Evolutionary conservation across 441 rosid species (phyloP), one percentile per base, ranked within the genome.

Genomic region (Brassica balearica): DNA sequence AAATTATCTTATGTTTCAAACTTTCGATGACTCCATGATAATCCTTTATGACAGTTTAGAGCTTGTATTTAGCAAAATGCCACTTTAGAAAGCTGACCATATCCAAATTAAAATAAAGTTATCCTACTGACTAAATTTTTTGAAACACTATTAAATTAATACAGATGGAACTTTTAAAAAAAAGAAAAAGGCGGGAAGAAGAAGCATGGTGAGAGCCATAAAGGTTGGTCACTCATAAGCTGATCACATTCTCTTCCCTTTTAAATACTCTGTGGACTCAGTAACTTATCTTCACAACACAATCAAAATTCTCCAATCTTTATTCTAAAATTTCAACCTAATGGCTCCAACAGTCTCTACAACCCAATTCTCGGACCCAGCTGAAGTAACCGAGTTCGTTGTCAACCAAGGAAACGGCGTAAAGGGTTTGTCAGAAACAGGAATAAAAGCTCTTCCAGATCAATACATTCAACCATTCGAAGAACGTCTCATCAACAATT

Each of bases 311-410:
- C 43, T 10, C 0, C 43, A 69, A 41, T 41, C 61, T 73, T 59
- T 60, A 15, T 6, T 15, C 25, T 8, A 10, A 1, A 7, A 38
- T 14, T 27, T 20, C 14, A 7, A n/a, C 1, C 17, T 4, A 73
- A 80, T 80, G 83, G 83, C 83, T 75, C 83, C 83, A 71, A 80
- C 83, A 22, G 69, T 75, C 20, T 58, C 76, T 8, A 71, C 59
- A 2, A 25, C 60, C 2, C 77, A 75, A 10, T 34, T 80, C 65
- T 27, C 77, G 59, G 56, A 65, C 46, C 77, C 83, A 51, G 56
- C 80, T 3, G 65, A 70, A 65, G 73, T 80, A 60, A 80, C 83
- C 32, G 82, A 82, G 8, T 82, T 82, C 38, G 84, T 77, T 1
- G 76, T 77, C 9, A 8, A 8, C 43, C 2, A 38, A 38, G 43